phyloP scores from a whole-genome alignment of 192 early-diverging fungal genomes.

The Mortierella hygrophila region DNA sequence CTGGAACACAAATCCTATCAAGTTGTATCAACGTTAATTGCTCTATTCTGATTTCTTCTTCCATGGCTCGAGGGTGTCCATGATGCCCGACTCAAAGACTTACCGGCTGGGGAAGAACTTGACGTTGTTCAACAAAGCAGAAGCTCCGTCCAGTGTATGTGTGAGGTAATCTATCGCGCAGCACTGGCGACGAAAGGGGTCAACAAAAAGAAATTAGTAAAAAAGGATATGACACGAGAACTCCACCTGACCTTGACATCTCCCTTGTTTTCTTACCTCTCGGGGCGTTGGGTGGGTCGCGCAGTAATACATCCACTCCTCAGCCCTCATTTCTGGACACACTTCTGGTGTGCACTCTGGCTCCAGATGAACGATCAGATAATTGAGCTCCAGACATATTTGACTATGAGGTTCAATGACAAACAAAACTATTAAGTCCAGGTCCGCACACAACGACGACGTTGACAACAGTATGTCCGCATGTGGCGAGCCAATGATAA shows the following conservation, averaged over 20 bases:
- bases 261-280: constrained; percentile 61
- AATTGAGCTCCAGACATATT: constrained; percentile 87
- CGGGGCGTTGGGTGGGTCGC: constrained; percentile 87
- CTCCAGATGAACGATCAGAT: constrained; percentile 78
- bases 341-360: constrained; percentile 79
- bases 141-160: constrained; percentile 94
- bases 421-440: not conserved
- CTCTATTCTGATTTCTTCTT: not conserved
- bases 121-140: constrained; percentile 79
- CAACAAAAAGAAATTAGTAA: not conserved
- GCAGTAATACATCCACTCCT: constrained; percentile 92
- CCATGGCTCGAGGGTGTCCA: not conserved
- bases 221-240: constrained; percentile 13
- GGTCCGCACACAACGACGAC: not conserved
- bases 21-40: not conserved
- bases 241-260: not conserved
- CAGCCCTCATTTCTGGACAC: constrained; percentile 95
- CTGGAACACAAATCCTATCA: constrained; percentile 69
- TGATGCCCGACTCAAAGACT: not conserved
- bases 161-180: constrained; percentile 93
- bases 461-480: too few relatives aligned
- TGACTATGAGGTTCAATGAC: constrained; percentile 67
- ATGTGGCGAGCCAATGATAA: not conserved
- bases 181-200: constrained; percentile 65
- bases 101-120: constrained; percentile 85